Conservation (phyloP, 805 yeast species). For the Nematodospora valgi region DNA sequence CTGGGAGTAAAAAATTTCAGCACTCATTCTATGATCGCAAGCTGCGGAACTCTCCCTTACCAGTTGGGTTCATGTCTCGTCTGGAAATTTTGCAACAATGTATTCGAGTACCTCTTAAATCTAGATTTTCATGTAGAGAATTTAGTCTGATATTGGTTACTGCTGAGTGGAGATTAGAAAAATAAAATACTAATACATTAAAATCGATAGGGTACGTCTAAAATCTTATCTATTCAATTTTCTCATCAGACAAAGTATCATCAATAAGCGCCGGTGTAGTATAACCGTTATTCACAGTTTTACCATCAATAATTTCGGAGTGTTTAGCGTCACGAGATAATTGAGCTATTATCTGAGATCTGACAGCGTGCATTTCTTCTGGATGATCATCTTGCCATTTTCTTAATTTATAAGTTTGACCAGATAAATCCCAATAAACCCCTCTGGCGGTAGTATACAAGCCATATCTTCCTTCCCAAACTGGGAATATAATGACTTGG, state of each 20-base stretch:
- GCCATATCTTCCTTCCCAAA: constrained; percentile 70
- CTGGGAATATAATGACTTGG: constrained; percentile 64
- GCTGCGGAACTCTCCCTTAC: too few species aligned
- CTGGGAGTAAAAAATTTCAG: too few species aligned
- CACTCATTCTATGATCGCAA: too few species aligned
- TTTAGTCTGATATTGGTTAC: too few species aligned
- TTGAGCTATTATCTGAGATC: constrained; percentile 51
- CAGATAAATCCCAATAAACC: constrained; percentile 80
- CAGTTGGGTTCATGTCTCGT: too few species aligned
- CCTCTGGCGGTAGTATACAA: constrained; percentile 67
- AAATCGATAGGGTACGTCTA: too few species aligned
- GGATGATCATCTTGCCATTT: constrained; percentile 77
- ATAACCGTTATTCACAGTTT: constrained; percentile 15
- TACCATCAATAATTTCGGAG: constrained; percentile 22
- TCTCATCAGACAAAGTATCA: constrained; percentile 19
- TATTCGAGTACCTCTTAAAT: too few species aligned
- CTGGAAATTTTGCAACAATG: too few species aligned
- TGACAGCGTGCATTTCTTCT: constrained; percentile 71
- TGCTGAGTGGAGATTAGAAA: too few species aligned
- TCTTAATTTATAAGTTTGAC: constrained; percentile 67
- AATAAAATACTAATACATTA: too few species aligned
- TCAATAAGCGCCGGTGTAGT: constrained; percentile 19
- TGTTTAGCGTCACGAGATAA: constrained; percentile 17
- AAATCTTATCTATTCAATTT: too few species aligned
- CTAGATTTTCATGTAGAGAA: too few species aligned